Base-by-base conservation (phyloP, 176 grass and related monocot genomes). In the Bolboschoenus planiculmis region DNA sequence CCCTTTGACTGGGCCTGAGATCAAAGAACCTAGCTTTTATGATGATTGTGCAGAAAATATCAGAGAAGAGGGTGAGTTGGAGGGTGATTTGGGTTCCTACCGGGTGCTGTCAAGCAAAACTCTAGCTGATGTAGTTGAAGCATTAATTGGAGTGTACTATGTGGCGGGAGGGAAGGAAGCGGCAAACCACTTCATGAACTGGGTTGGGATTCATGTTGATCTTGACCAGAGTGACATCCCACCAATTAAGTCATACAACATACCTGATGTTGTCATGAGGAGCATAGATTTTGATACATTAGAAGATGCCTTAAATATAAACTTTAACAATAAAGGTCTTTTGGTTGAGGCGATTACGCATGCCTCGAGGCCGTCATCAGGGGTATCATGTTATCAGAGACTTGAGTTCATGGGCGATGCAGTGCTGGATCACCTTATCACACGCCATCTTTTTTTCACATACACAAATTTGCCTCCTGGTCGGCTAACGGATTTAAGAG, bases 321-420 rank as follows among this genome's bases (percentile, higher is more conserved):
- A 93, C 82, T 99, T 99, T 81, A 84, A 88, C 67, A 92, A 77
- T 77, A 99, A 76, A 90, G 93, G 96, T 40, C 84, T 95, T 31
- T 83, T 99, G 72, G 82, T 95, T 79, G 96, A 99, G 86, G 93
- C 93, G 42, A 93, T 99, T 87, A 99, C 93, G 1, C 96, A 99
- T 86, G 96, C 96, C 50, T 99, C 96, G 1, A 92, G 91, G 36
- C 93, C 96, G 24, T 95, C 96, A 57, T 99, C 96, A 78, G 96
- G 96, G 13, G 96, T 99, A 53, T 95, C 93, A 31, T 99, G 96
- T 88, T 99, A 99, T 86, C 96, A 99, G 83, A 88, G 93, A 20
- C 83, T 99, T 75, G 96, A 95, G 89, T 99, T 99, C 92, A 87
- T 99, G 89, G 93, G 96, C 14, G 96, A 99, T 88, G 96, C 96